Conservation (phyloP, 75 land plant species). For the Picea glauca region DNA sequence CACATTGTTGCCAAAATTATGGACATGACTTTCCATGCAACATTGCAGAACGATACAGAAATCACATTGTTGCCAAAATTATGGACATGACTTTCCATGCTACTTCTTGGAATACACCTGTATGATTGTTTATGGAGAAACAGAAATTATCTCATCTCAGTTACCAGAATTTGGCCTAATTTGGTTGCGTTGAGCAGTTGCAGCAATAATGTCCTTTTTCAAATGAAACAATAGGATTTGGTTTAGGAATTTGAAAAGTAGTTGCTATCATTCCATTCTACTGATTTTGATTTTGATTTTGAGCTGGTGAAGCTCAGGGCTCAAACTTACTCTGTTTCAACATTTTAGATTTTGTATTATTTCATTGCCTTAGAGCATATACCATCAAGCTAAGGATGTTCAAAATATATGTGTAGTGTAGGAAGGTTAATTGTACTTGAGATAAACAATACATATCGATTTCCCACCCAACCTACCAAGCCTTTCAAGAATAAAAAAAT, state of each 20-base stretch:
- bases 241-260: conserved; percentile 18
- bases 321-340: neutral
- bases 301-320: no score
- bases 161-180: conserved; percentile 18
- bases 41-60: conserved; percentile 11
- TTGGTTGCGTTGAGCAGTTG: conserved; percentile 20
- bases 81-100: conserved; percentile 10
- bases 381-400: neutral
- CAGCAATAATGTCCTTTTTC: conserved; percentile 27
- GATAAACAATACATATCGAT: neutral
- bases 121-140: conserved; percentile 22
- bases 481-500: neutral
- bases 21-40: conserved; percentile 14
- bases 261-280: neutral
- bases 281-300: no score
- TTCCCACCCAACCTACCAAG: no score
- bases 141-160: conserved; percentile 18
- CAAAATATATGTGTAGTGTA: neutral
- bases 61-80: conserved; percentile 21
- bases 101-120: conserved; percentile 5
- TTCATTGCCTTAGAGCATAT: neutral
- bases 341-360: neutral
- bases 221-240: conserved; percentile 20
- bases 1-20: conserved; percentile 21
- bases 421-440: neutral